Base-by-base conservation (phyloP, 257 asterid genomes). In the Solanum virginianum region DNA sequence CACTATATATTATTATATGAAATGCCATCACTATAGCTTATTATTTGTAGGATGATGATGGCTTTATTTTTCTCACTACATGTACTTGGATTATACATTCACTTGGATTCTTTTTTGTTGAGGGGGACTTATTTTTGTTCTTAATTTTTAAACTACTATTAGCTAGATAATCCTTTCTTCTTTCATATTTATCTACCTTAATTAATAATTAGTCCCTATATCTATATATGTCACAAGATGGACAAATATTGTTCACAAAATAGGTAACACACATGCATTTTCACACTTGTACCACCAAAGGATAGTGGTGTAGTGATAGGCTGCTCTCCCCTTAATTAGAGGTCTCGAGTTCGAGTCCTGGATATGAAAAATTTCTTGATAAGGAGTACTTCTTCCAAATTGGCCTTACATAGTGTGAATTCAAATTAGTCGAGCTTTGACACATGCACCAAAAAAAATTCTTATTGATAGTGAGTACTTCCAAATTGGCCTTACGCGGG, bases 51-150 rank as follows among this genome's bases (percentile, higher is more conserved):
- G 81, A 83, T 69, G 81, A 86, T 47, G 85, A 85, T 83, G 71
- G 51, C 82, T 16, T 83, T 36, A 80, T 82, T 84, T 74, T 85
- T 75, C 74, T 85, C 63, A 51, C 83, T 49, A 62, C 69, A 8
- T 89, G 88, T 83, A 83, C 84, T 89, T 71, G 86, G 80, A 87
- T 55, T 80, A 87, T 85, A 83, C 88, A 90, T 92, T 91, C 92
- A 87, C 90, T 91, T 92, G 89, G 87, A 92, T 93, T 94, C 93
- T 91, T 91, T 72, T 32, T 81, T 47, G n/a, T 22, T 74, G 81
- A 84, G 88, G 90, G 89, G 92, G 88, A 84, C 80, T 87, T 68
- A 69, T 69, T 72, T 82, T 83, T 85, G 80, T 75, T 49, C 15
- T 49, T 4, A 43, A 12, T 7, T 24, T 32, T 22, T n/a, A 72